phyloP scores from a whole-genome alignment of 148 eudicot genomes.

The Rhododendron vialii region DNA sequence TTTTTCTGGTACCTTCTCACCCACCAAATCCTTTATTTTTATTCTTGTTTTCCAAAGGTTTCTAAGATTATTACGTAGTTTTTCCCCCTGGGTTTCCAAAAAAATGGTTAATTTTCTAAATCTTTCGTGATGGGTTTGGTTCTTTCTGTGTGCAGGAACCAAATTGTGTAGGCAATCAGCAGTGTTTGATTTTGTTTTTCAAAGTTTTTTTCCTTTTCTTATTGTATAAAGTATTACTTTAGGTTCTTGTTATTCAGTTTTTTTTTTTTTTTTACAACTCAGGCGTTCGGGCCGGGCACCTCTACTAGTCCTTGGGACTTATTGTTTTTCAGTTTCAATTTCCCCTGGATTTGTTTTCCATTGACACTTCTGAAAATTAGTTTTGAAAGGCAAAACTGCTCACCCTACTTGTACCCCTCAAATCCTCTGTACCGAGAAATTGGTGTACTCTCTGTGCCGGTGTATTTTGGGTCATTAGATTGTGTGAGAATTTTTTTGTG shows the following conservation, averaged over 20 bases:
- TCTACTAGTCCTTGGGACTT: neutral
- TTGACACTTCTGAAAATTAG: neutral
- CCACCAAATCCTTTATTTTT: neutral
- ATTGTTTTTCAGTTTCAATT: neutral
- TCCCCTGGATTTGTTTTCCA: neutral
- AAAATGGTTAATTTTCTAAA: neutral
- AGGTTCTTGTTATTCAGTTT: neutral
- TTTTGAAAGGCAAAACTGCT: neutral
- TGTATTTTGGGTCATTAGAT: neutral
- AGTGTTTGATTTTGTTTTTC: neutral
- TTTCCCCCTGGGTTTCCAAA: neutral
- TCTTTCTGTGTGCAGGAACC: neutral
- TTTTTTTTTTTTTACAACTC: neutral
- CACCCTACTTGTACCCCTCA: neutral
- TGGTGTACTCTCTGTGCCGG: no score
- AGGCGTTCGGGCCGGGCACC: no score
- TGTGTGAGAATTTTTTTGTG: neutral
- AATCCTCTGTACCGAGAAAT: neutral
- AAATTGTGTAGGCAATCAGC: neutral
- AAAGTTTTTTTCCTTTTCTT: neutral
- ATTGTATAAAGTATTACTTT: neutral
- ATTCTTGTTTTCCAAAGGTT: neutral
- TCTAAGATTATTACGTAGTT: neutral
- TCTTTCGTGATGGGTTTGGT: neutral
- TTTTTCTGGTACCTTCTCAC: conserved; percentile 15